Base-by-base conservation (phyloP, 2,329 filamentous ascomycete genomes). In the Periconia digitata region DNA sequence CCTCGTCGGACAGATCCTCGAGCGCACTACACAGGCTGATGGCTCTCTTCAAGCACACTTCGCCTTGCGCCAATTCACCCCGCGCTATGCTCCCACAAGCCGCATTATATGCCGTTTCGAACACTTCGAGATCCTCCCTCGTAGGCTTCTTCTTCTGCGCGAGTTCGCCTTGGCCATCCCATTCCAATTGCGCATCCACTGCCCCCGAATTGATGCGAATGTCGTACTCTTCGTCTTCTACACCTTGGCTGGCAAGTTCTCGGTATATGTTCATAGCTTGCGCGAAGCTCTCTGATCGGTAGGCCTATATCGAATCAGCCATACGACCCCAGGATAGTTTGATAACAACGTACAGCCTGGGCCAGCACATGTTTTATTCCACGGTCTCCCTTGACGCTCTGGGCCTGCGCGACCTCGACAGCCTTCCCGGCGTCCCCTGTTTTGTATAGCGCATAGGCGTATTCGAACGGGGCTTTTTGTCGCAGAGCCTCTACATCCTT, bases 361-460 rank as follows among this genome's bases (percentile, higher is more conserved):
- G 83, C 83, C 53, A 85, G 78, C 22, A 86, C 74, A 69, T 86
- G 83, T 54, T 73, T 75, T 51, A 79, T 76, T 32, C 81, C 83
- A 59, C 82, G 74, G 10, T 71, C 69, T 40, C 64, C 58, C 20
- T 66, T 44, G 34, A 50, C 21, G 12, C 50, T 66, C 22, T 67
- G 63, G 4, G 62, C 64, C 10, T 74, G 71, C 20, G 80, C 79
- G 22, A 82, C 65, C 22, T 77, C 70, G 21, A 80, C 78, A 17
- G 89, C 89, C 47, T 86, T 85, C 17, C 79, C 75, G 1, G 90
- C 79, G 55, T 84, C 79, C 20, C 88, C 87, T 0, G 83, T 81
- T 75, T 92, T 94, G 74, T 94, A 95, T 17, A 92, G 79, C n/a
- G 87, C 86, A 74, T 95, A 95, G 2, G 87, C 83, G 66, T 85